Evolutionary conservation across 2,329 filamentous ascomycete species (phyloP).

Genomic region (Fusarium pseudoanthophilum): DNA sequence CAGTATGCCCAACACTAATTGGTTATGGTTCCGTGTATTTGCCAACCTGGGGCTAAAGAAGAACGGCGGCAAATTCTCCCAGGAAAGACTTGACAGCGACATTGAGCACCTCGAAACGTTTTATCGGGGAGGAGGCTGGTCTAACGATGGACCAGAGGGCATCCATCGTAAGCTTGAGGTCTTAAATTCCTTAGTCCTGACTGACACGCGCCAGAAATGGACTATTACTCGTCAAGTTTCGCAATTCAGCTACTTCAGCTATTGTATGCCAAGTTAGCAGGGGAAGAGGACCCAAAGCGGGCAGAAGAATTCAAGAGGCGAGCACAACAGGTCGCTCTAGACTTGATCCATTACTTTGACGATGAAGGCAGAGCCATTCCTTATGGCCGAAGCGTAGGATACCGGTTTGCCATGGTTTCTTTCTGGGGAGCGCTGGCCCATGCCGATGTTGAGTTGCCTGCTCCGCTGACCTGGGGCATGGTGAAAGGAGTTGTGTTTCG

Average conservation of each 20-base stretch:
- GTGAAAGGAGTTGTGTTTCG: conserved; percentile 80
- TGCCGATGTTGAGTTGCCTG: conserved; percentile 77
- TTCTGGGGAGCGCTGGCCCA: conserved; percentile 85
- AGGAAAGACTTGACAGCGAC: conserved; percentile 76
- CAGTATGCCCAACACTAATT: conserved; percentile 76
- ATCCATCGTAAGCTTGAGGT: conserved; percentile 67
- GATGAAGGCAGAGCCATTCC: conserved; percentile 77
- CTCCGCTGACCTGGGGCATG: conserved; percentile 79
- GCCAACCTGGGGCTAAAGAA: conserved; percentile 82
- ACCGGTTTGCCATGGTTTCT: conserved; percentile 86
- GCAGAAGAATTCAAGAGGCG: conserved; percentile 76
- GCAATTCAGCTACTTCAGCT: conserved; percentile 85
- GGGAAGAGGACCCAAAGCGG: conserved; percentile 71
- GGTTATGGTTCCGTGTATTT: conserved; percentile 88
- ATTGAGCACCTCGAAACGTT: conserved; percentile 84
- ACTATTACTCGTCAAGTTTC: conserved; percentile 86
- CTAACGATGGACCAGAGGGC: conserved; percentile 80
- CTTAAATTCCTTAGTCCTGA: background rate
- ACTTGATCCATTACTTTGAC: conserved; percentile 82
- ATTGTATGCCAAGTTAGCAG: conserved; percentile 78
- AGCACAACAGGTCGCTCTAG: conserved; percentile 73
- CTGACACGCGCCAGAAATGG: conserved; percentile 68
- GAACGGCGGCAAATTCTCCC: conserved; percentile 77
- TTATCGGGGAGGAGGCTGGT: conserved; percentile 85
- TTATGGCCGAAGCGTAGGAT: conserved; percentile 81